These are phyloP conservation scores for Fusarium buxicola DNA, from an alignment of 2,329 filamentous ascomycete genomes.

Conservation along the genomic window DNA sequence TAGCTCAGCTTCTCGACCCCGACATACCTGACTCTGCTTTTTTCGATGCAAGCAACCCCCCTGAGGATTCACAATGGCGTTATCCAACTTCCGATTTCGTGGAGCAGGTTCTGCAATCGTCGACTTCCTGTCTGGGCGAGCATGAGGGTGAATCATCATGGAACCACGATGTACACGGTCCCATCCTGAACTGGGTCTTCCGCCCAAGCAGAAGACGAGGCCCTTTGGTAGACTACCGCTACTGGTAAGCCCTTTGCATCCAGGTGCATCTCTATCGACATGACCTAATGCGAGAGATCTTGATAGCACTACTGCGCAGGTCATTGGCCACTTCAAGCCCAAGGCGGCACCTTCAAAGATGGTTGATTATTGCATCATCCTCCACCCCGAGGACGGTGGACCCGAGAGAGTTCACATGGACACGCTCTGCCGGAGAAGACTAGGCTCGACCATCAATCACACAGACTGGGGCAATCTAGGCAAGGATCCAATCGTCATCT, in stretches of 20 bases:
- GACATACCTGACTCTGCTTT: neutral
- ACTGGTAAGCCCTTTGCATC: neutral
- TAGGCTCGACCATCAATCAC: constrained; percentile 29
- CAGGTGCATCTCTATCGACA: neutral
- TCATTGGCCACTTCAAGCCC: constrained; percentile 1
- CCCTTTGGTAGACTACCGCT: neutral
- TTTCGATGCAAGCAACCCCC: too few relatives aligned
- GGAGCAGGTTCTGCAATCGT: neutral
- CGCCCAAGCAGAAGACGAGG: neutral
- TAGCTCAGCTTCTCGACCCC: neutral
- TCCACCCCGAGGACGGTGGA: constrained; percentile 1
- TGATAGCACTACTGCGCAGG: neutral
- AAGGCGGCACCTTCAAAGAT: constrained; percentile 8
- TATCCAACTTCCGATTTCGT: neutral
- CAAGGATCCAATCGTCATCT: constrained; percentile 31
- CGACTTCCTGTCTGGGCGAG: neutral
- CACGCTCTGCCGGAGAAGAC: neutral
- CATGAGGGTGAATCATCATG: neutral
- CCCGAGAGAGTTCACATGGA: constrained; percentile 1
- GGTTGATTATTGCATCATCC: constrained; percentile 28
- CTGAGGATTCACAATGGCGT: neutral
- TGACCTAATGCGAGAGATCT: too few relatives aligned
- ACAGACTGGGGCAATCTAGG: constrained; percentile 21
- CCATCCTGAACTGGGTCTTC: neutral
- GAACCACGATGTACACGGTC: neutral